Evolutionary conservation across 2,329 filamentous ascomycete genomes (phyloP), one percentile per base, ranked within the genome.

Genomic region (Alternaria viburni): DNA sequence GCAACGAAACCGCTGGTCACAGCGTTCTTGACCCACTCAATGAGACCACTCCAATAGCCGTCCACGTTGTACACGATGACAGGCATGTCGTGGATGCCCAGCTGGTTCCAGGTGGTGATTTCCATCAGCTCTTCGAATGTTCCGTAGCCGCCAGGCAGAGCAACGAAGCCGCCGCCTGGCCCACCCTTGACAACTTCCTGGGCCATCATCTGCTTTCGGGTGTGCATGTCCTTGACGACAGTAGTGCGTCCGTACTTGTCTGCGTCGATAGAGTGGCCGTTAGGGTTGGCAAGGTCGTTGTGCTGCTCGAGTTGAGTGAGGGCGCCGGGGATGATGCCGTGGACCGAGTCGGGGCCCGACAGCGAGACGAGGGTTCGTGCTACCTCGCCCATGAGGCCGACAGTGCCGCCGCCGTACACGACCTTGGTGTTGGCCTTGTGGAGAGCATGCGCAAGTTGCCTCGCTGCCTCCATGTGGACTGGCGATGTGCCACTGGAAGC

Each of bases 81-180:
- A 1, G 77, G 77, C 77, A 78, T 79, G 4, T 91, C 92, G 81
- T 98, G 96, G 69, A 99, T 98, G 1, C 96, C 95, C 54, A 99
- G 83, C 83, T 98, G 96, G 80, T 97, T 98, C 94, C 96, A 99
- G 11, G 93, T 96, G 25, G 89, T 90, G 3, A 93, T 89, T 83
- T 96, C 93, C 81, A 97, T 93, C 77, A 99, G 86, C 85, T 99
- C 96, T 83, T 99, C 96, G 78, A 98, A 87, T 3, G 96, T 99
- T 19, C 96, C 96, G 80, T 95, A 99, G 1, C 96, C 96, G 46
- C 95, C 95, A 59, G 88, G 89, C 62, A 99, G 83, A 26, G 93
- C 93, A 44, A 99, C 89, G 82, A 99, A 99, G 12, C 95, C 95
- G 61, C 89, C 91, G 1, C 95, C 95, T 0, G 90, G 89, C 0